Evolutionary conservation across 345 rosid genomes (phyloP).

Genomic region (Turnera subulata): DNA sequence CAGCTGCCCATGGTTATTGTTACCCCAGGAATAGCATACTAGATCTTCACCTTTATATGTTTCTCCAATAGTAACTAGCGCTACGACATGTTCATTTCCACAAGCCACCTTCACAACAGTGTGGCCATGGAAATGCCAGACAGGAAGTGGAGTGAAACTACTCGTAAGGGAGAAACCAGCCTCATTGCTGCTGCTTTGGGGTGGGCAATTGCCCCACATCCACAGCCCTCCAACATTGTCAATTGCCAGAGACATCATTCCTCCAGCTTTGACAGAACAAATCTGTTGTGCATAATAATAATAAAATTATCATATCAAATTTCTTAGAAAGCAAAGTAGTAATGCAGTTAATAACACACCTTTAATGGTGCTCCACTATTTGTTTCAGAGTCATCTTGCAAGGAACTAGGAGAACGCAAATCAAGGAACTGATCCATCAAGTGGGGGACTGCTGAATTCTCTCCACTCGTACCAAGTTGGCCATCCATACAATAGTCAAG

Average conservation of each 20-base stretch:
- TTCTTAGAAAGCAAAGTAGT: not conserved
- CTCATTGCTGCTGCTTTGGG: constrained; percentile 28
- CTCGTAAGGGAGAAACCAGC: constrained; percentile 44
- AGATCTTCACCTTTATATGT: constrained; percentile 40
- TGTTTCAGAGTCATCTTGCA: constrained; percentile 26
- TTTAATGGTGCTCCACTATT: constrained; percentile 34
- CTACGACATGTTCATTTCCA: constrained; percentile 81
- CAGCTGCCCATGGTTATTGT: constrained; percentile 70
- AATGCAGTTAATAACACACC: constrained; percentile 32
- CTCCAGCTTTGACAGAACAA: constrained; percentile 71
- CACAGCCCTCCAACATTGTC: constrained; percentile 70
- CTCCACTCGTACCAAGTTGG: constrained; percentile 73
- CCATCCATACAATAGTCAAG: constrained; percentile 80
- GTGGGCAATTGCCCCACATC: constrained; percentile 93
- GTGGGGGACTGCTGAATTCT: constrained; percentile 44
- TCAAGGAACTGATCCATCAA: constrained; percentile 43
- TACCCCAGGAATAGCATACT: constrained; percentile 79
- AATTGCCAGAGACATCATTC: constrained; percentile 86
- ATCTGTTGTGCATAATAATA: constrained; percentile 34
- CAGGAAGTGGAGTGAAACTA: constrained; percentile 49
- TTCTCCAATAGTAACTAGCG: constrained; percentile 58
- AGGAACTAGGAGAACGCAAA: constrained; percentile 30
- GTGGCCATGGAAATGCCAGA: constrained; percentile 60
- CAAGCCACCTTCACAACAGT: constrained; percentile 87
- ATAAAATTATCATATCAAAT: constrained; percentile 2